Percentiles rank a stretch among this genome's conserved stretches.
Evolutionary conservation across 2,329 filamentous ascomycete genomes (phyloP).

Genomic region (Fusarium sulawesiense): DNA sequence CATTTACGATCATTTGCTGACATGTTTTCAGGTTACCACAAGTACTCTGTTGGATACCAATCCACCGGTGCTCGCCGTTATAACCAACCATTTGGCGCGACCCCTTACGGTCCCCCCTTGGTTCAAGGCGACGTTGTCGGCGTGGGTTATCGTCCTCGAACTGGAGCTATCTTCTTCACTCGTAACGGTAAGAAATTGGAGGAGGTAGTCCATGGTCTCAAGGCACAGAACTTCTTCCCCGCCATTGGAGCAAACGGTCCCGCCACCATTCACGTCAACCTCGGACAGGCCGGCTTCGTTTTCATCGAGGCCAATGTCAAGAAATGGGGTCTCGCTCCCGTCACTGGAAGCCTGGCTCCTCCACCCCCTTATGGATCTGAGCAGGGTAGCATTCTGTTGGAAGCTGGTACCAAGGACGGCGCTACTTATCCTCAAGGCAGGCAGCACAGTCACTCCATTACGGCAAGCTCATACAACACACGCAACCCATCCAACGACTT

Average conservation of each 20-base stretch:
- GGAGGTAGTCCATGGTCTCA: slow-evolving; percentile 91
- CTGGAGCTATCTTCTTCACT: slow-evolving; percentile 96
- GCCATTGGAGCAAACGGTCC: slow-evolving; percentile 97
- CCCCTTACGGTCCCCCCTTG: slow-evolving; percentile 83
- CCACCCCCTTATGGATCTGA: slow-evolving; percentile 97
- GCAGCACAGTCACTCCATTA: slow-evolving; percentile 60
- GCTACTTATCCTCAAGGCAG: slow-evolving; percentile 59
- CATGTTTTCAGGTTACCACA: slow-evolving; percentile 78
- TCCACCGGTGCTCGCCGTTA: slow-evolving; percentile 87
- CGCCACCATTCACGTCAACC: slow-evolving; percentile 93
- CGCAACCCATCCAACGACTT: slow-evolving; percentile 60
- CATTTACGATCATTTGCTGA: slow-evolving; percentile 33
- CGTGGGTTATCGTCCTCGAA: slow-evolving; percentile 93
- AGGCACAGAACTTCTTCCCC: slow-evolving; percentile 96
- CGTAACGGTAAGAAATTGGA: slow-evolving; percentile 98
- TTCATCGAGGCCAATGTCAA: slow-evolving; percentile 99
- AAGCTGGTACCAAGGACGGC: slow-evolving; percentile 78
- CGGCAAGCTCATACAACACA: slow-evolving; percentile 51
- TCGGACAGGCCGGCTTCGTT: slow-evolving; percentile 97
- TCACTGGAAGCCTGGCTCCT: slow-evolving; percentile 93
- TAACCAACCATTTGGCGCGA: slow-evolving; percentile 89
- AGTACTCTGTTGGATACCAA: slow-evolving; percentile 89
- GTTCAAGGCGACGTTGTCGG: slow-evolving; percentile 97
- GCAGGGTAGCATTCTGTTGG: slow-evolving; percentile 94
- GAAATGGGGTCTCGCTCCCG: slow-evolving; percentile 98